phyloP scores from a whole-genome alignment of 345 rosid genomes.

The Gossypium turneri region DNA sequence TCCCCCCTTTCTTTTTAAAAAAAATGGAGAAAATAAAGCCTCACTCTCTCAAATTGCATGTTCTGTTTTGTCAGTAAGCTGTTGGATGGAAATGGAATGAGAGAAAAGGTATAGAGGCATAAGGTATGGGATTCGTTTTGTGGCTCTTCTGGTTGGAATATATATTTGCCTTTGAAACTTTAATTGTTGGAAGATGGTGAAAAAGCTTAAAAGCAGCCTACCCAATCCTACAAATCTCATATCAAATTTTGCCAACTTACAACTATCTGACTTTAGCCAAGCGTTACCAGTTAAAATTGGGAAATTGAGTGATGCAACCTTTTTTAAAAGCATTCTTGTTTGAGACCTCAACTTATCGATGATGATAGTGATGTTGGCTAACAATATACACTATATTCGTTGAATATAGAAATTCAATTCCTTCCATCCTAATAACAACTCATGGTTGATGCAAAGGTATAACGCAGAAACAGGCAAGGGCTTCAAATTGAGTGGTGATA shows the following conservation, averaged over 20 bases:
- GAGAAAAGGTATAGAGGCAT: constrained; percentile 3
- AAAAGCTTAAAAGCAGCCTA: background rate
- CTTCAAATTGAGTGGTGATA: background rate
- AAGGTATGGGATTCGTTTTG: constrained; percentile 7
- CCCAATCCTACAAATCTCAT: background rate
- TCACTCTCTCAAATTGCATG: background rate
- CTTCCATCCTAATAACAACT: background rate
- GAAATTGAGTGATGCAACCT: background rate
- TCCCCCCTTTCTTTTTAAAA: too few relatives aligned
- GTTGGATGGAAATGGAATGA: constrained; percentile 33
- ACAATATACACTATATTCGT: background rate
- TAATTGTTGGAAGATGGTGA: constrained; percentile 11
- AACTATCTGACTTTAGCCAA: background rate
- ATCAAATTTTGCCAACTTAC: background rate
- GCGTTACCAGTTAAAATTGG: background rate
- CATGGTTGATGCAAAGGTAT: background rate
- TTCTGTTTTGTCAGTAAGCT: constrained; percentile 24
- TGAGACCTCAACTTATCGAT: background rate
- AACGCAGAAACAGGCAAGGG: background rate
- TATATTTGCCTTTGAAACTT: background rate
- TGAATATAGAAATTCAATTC: background rate
- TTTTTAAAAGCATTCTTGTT: background rate
- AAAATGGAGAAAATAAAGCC: constrained; percentile 19
- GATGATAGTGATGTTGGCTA: background rate
- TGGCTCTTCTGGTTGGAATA: background rate